Evolutionary conservation across 257 asterid species (phyloP).

Genomic region (Anisodus tanguticus): DNA sequence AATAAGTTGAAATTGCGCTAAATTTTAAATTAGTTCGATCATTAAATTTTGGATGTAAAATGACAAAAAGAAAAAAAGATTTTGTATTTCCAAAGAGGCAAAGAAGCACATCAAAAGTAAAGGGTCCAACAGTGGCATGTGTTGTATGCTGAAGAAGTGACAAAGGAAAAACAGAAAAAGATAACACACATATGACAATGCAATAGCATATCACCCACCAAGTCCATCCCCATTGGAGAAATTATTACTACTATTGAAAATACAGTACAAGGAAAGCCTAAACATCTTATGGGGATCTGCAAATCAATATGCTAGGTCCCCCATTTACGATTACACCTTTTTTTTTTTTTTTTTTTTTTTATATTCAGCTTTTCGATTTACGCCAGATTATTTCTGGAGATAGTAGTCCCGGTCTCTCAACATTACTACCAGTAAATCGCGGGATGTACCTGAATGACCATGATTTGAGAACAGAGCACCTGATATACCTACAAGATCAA

Average conservation of each 20-base stretch:
- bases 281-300: constrained; percentile 34
- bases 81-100: background rate
- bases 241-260: constrained; percentile 9
- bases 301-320: constrained; percentile 15
- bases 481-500: too few relatives aligned
- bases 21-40: too few relatives aligned
- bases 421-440: too few relatives aligned
- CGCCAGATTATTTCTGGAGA: too few relatives aligned
- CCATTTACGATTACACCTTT: background rate
- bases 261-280: constrained; percentile 33
- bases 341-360: too few relatives aligned
- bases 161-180: constrained; percentile 11
- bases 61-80: too few relatives aligned
- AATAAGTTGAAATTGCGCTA: too few relatives aligned
- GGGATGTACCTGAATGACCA: too few relatives aligned
- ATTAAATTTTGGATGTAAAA: too few relatives aligned
- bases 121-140: constrained; percentile 1
- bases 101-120: constrained; percentile 18
- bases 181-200: constrained; percentile 20
- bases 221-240: background rate
- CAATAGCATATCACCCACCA: background rate
- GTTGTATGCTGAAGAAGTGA: constrained; percentile 25
- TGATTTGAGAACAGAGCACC: too few relatives aligned
- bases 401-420: too few relatives aligned
- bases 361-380: too few relatives aligned